Evolutionary conservation across 116 monocot genomes (phyloP).

Genomic region (Iris pallida): DNA sequence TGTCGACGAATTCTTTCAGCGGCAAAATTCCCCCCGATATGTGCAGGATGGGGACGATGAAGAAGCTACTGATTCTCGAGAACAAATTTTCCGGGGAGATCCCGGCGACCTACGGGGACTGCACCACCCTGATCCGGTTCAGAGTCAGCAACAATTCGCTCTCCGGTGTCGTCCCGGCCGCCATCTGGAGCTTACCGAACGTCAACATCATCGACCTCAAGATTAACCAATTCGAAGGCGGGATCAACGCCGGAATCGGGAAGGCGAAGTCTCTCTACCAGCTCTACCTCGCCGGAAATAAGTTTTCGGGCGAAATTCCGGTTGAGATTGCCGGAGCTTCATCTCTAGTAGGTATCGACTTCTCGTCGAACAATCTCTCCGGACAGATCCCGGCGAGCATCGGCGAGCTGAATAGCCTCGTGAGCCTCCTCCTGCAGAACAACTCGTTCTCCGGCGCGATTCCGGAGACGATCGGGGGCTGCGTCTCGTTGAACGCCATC

Average conservation of each 20-base stretch:
- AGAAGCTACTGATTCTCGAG: constrained; percentile 35
- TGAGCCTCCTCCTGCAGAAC: constrained; percentile 6
- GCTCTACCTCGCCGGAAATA: constrained; percentile 22
- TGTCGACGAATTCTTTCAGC: constrained; percentile 38
- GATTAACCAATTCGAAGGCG: constrained; percentile 31
- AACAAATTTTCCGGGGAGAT: constrained; percentile 49
- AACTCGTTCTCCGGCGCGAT: constrained; percentile 32
- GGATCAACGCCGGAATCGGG: constrained; percentile 24
- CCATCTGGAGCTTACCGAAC: constrained; percentile 41
- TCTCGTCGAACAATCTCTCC: constrained; percentile 20
- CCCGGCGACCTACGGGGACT: constrained; percentile 40
- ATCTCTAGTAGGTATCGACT: constrained; percentile 13
- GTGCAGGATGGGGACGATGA: constrained; percentile 44
- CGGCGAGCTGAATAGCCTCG: constrained; percentile 19
- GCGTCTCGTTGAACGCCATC: constrained; percentile 22
- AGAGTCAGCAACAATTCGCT: constrained; percentile 44
- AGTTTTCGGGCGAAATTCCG: constrained; percentile 34
- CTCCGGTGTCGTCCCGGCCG: constrained; percentile 35
- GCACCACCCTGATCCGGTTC: constrained; percentile 32
- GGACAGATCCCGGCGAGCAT: constrained; percentile 40
- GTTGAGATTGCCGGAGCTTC: constrained; percentile 21
- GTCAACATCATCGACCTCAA: constrained; percentile 33
- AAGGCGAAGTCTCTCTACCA: constrained; percentile 24
- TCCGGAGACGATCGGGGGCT: constrained; percentile 26
- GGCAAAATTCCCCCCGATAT: constrained; percentile 50